Base-by-base conservation (phyloP, 768 basidiomycete genomes). In the Symmetrospora coprosmae region DNA sequence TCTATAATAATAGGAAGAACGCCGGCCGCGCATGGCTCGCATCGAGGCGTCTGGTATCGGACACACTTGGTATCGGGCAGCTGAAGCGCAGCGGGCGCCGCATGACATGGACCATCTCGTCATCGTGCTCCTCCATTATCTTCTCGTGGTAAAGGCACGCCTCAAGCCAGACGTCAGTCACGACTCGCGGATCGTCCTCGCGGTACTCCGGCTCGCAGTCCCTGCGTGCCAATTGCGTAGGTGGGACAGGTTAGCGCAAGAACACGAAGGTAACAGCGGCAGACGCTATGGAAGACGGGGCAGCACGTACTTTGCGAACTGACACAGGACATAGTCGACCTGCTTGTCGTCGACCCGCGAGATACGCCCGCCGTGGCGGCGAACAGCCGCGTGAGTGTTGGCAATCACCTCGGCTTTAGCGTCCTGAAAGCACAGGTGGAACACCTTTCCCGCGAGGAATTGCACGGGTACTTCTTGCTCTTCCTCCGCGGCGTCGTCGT, bases 161-260 rank as follows among this genome's bases (percentile, higher is more conserved):
- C 31, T 63, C 53, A 4, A 63, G 16, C 62, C 62, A 63, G 21
- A 21, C 17, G 5, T 30, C 52, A 16, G 62, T 59, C 1, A 58
- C 45, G 2, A 63, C 14, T n/a, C 50, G 23, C 23, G 52, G 30
- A 31, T 63, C 50, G 7, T 49, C 46, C 1, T 59, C 3, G 38
- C 59, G 45, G 21, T 59, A 19, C 11, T 33, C 30, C 5, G 41
- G 19, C 3, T 21, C 17, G 13, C 8, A 9, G 25, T 46, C 21
- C 4, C 55, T 58, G 33, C 37, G 19, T 11, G 37, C 37, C 37
- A 39, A 39, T n/a, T n/a, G n/a, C n/a, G n/a, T n/a, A n/a, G n/a
- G n/a, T n/a, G n/a, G n/a, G n/a, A n/a, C n/a, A n/a, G n/a, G n/a
- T n/a, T n/a, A n/a, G n/a, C n/a, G n/a, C n/a, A n/a, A n/a, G n/a